Conservation (phyloP, 306 rosid genomes). For the Comarum palustre region DNA sequence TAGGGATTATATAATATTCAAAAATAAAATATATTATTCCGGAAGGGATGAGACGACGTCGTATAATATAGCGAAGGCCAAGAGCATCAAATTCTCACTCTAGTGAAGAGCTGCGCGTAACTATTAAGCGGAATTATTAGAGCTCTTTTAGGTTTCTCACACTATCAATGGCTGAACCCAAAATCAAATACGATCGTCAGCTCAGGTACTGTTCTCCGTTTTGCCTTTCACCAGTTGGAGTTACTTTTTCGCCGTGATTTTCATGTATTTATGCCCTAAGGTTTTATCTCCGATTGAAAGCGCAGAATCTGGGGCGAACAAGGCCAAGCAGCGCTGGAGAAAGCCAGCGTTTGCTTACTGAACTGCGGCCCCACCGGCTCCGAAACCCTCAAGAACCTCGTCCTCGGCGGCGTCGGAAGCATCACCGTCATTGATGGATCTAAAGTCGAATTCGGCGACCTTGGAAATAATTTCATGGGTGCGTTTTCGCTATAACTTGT, state of each 20-base stretch:
- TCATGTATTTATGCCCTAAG: background rate
- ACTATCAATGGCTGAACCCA: slow-evolving; percentile 71
- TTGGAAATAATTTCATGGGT: slow-evolving; percentile 95
- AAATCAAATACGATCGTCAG: slow-evolving; percentile 77
- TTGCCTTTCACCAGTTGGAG: background rate
- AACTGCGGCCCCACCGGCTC: slow-evolving; percentile 99
- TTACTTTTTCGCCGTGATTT: background rate
- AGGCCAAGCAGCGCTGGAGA: slow-evolving; percentile 78
- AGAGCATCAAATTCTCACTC: background rate
- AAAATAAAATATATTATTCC: no score
- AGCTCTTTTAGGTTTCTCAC: background rate
- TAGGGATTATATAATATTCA: no score
- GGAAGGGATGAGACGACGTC: background rate
- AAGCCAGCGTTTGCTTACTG: slow-evolving; percentile 77
- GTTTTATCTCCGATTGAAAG: slow-evolving; percentile 19
- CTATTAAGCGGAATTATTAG: slow-evolving; percentile 17
- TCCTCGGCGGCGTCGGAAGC: slow-evolving; percentile 96
- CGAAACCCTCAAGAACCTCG: slow-evolving; percentile 84
- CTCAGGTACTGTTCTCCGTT: slow-evolving; percentile 49
- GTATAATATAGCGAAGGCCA: background rate
- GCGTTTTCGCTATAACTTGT: slow-evolving; percentile 7
- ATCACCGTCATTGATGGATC: slow-evolving; percentile 94
- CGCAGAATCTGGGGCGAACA: slow-evolving; percentile 86
- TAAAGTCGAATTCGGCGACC: slow-evolving; percentile 85
- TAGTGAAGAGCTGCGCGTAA: slow-evolving; percentile 20